Evolutionary conservation across 768 basidiomycete species (phyloP).

Genomic region (Amanita rubescens): DNA sequence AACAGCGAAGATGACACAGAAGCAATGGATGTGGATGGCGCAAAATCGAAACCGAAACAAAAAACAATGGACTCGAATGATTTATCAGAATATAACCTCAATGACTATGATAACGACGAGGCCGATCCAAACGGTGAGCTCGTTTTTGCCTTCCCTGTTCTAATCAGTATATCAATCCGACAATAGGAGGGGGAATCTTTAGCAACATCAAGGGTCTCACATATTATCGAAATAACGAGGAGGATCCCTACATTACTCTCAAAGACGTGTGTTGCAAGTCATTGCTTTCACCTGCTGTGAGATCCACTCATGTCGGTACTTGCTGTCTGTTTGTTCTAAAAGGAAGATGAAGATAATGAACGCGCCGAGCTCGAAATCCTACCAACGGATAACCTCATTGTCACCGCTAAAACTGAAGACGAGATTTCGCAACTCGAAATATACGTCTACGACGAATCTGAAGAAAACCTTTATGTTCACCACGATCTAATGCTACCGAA

Average conservation of each 20-base stretch:
- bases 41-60: slow-evolving; percentile 24
- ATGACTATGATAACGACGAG: slow-evolving; percentile 85
- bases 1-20: slow-evolving; percentile 40
- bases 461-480: slow-evolving; percentile 91
- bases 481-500: slow-evolving; percentile 98
- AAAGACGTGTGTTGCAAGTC: slow-evolving; percentile 61
- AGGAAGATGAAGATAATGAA: slow-evolving; percentile 77
- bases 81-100: slow-evolving; percentile 82
- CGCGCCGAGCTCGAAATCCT: slow-evolving; percentile 84
- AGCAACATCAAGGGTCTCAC: slow-evolving; percentile 93
- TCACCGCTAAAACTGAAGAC: slow-evolving; percentile 92
- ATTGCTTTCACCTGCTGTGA: slow-evolving; percentile 6
- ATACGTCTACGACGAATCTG: slow-evolving; percentile 89
- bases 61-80: slow-evolving; percentile 38
- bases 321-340: slow-evolving; percentile 12
- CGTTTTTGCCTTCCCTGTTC: slow-evolving; percentile 1
- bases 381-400: slow-evolving; percentile 87
- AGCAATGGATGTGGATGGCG: slow-evolving; percentile 55
- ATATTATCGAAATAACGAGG: slow-evolving; percentile 84
- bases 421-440: slow-evolving; percentile 94
- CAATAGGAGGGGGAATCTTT: slow-evolving; percentile 57
- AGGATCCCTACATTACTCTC: slow-evolving; percentile 95
- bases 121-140: slow-evolving; percentile 24
- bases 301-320: not conserved
- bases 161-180: not conserved